A percentile compares a stretch with the other conserved stretches of the same genome.
These are phyloP conservation scores for Lyophyllum shimeji DNA, from an alignment of 768 basidiomycete genomes.

Conservation along the genomic window DNA sequence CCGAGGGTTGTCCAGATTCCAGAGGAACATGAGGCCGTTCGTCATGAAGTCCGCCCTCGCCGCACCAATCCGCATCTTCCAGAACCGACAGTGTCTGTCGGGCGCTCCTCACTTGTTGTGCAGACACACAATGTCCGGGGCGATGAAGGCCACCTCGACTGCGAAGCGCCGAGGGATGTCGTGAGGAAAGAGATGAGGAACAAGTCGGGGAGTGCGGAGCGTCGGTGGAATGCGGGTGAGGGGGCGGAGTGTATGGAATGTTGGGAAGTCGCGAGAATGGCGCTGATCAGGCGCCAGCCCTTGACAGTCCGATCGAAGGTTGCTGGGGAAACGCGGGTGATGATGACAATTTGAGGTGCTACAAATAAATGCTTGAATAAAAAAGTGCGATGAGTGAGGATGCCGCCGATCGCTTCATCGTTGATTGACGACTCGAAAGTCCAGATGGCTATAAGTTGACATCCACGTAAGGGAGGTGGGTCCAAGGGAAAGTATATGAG, in stretches of 20 bases:
- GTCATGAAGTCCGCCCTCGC: conserved; percentile 24
- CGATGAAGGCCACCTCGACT: conserved; percentile 22
- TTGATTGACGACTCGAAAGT: conserved; percentile 17
- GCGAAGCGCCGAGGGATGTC: conserved; percentile 11
- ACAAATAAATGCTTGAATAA: conserved; percentile 43
- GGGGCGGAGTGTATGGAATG: conserved; percentile 17
- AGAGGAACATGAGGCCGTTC: conserved; percentile 20
- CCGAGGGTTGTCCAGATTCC: conserved; percentile 19
- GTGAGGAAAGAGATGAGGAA: conserved; percentile 10
- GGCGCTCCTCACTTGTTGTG: conserved; percentile 21
- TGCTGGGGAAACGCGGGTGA: conserved; percentile 3
- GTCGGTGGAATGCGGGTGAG: conserved; percentile 16
- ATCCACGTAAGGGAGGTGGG: conserved; percentile 26
- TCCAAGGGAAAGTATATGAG: conserved; percentile 25
- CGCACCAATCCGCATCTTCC: conserved; percentile 27
- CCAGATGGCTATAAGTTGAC: conserved; percentile 22
- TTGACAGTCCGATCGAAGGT: conserved; percentile 17
- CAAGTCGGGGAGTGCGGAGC: conserved; percentile 23
- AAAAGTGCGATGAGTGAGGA: conserved; percentile 38
- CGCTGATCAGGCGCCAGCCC: conserved; percentile 46
- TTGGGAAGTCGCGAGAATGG: conserved; percentile 13
- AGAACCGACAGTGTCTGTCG: conserved; percentile 20
- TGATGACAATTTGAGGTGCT: conserved; percentile 15
- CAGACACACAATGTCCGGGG: conserved; percentile 36
- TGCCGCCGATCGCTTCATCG: conserved; percentile 16